These are phyloP conservation scores for Xerocomellus intermedius DNA, from an alignment of 768 basidiomycete genomes.

Conservation along the genomic window DNA sequence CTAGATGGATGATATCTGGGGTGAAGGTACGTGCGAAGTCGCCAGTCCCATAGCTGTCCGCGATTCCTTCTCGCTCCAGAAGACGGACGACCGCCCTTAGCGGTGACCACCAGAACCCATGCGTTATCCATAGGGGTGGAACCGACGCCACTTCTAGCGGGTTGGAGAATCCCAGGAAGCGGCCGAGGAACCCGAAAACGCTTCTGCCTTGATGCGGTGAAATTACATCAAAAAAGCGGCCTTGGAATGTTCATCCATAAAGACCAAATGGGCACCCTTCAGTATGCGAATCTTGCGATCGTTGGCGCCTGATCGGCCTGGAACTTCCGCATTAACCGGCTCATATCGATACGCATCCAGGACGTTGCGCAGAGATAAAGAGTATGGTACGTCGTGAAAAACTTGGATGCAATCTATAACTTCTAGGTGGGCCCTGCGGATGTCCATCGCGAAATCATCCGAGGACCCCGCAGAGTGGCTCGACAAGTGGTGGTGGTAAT, in stretches of 20 bases:
- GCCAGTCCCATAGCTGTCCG: neutral
- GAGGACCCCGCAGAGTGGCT: slow-evolving; percentile 5
- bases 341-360: slow-evolving; percentile 51
- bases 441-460: slow-evolving; percentile 13
- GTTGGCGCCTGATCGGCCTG: slow-evolving; percentile 25
- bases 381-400: slow-evolving; percentile 51
- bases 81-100: slow-evolving; percentile 8
- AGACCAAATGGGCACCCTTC: slow-evolving; percentile 46
- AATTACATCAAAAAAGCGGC: slow-evolving; percentile 42
- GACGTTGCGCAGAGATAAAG: slow-evolving; percentile 48
- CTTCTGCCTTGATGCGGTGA: slow-evolving; percentile 15
- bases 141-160: slow-evolving; percentile 16
- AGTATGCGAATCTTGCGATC: slow-evolving; percentile 44
- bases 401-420: slow-evolving; percentile 54
- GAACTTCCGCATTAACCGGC: slow-evolving; percentile 5
- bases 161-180: slow-evolving; percentile 21
- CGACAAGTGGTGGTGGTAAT: slow-evolving; percentile 17
- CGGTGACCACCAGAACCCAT: slow-evolving; percentile 5
- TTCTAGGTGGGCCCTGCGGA: slow-evolving; percentile 26
- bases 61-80: slow-evolving; percentile 15
- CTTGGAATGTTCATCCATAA: slow-evolving; percentile 47
- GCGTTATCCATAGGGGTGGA: slow-evolving; percentile 16
- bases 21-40: slow-evolving; percentile 13
- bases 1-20: slow-evolving; percentile 3
- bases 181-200: slow-evolving; percentile 7